A percentile compares a stretch with the other conserved stretches of the same genome.
phyloP scores from a whole-genome alignment of 805 yeast genomes.

The Kregervanrija fluxuum region DNA sequence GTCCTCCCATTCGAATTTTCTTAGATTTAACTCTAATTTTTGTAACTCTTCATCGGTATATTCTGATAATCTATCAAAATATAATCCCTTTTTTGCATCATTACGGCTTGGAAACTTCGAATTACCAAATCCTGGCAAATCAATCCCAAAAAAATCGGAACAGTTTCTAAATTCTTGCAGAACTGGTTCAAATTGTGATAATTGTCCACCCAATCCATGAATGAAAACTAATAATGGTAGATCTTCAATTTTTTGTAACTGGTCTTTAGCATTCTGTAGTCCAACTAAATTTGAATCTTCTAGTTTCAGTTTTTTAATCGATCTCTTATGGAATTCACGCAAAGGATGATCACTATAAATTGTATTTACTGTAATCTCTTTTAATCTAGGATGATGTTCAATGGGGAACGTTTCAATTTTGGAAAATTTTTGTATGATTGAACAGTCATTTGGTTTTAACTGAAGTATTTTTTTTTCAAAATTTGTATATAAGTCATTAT shows the following conservation, averaged over 20 bases:
- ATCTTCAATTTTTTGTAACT: slow-evolving; percentile 31
- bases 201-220: slow-evolving; percentile 89
- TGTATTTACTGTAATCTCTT: slow-evolving; percentile 32
- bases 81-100: not conserved
- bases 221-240: slow-evolving; percentile 60
- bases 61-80: slow-evolving; percentile 17
- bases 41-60: slow-evolving; percentile 15
- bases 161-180: slow-evolving; percentile 56
- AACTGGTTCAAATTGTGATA: slow-evolving; percentile 76
- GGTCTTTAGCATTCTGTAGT: slow-evolving; percentile 14
- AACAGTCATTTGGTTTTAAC: slow-evolving; percentile 48
- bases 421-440: slow-evolving; percentile 43
- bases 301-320: slow-evolving; percentile 10
- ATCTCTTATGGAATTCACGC: slow-evolving; percentile 27
- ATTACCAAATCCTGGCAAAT: slow-evolving; percentile 86
- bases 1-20: slow-evolving; percentile 32
- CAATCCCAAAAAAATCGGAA: slow-evolving; percentile 61
- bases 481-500: slow-evolving; percentile 18
- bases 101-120: slow-evolving; percentile 23
- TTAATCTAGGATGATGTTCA: slow-evolving; percentile 14
- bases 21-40: slow-evolving; percentile 22
- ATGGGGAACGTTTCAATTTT: slow-evolving; percentile 33
- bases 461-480: slow-evolving; percentile 37
- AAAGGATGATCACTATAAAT: slow-evolving; percentile 48
- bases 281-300: slow-evolving; percentile 11